These are phyloP conservation scores for Apophysomyces trapeziformis DNA, from an alignment of 371 early-diverging fungal genomes.

Conservation along the genomic window DNA sequence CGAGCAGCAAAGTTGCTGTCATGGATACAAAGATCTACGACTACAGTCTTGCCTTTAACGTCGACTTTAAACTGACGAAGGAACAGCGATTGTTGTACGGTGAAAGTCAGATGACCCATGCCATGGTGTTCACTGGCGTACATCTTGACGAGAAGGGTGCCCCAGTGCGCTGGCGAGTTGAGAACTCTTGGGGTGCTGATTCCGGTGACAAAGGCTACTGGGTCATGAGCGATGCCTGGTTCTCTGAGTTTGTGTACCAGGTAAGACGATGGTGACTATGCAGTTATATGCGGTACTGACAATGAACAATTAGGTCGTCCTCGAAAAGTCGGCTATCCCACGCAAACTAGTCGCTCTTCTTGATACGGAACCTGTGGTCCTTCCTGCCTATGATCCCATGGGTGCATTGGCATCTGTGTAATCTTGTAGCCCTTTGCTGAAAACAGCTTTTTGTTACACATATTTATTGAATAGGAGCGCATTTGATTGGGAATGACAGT, in stretches of 20 bases:
- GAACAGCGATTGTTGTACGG: conserved; percentile 75
- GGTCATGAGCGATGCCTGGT: conserved; percentile 84
- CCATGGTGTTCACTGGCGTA: conserved; percentile 85
- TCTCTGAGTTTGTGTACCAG: conserved; percentile 81
- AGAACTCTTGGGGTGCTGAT: conserved; percentile 79
- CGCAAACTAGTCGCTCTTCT: conserved; percentile 63
- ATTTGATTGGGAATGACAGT: too few species aligned
- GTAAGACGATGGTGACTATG: conserved; percentile 15
- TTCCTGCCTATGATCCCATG: conserved; percentile 82
- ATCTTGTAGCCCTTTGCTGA: too few species aligned
- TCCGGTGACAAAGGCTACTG: conserved; percentile 79
- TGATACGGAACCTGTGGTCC: conserved; percentile 63
- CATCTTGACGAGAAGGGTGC: conserved; percentile 66
- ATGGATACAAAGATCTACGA: conserved; percentile 73
- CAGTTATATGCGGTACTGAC: not conserved
- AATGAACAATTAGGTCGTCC: conserved; percentile 52
- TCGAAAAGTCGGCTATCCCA: conserved; percentile 69
- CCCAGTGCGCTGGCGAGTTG: conserved; percentile 80
- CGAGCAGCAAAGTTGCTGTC: conserved; percentile 52
- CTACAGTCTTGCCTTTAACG: conserved; percentile 72
- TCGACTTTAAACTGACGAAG: conserved; percentile 68
- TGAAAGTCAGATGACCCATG: conserved; percentile 83
- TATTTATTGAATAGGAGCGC: too few species aligned
- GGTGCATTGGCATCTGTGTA: conserved; percentile 53
- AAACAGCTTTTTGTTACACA: too few species aligned